These are phyloP conservation scores for Lanmaoa rubissima DNA, from an alignment of 768 basidiomycete genomes.

Conservation along the genomic window DNA sequence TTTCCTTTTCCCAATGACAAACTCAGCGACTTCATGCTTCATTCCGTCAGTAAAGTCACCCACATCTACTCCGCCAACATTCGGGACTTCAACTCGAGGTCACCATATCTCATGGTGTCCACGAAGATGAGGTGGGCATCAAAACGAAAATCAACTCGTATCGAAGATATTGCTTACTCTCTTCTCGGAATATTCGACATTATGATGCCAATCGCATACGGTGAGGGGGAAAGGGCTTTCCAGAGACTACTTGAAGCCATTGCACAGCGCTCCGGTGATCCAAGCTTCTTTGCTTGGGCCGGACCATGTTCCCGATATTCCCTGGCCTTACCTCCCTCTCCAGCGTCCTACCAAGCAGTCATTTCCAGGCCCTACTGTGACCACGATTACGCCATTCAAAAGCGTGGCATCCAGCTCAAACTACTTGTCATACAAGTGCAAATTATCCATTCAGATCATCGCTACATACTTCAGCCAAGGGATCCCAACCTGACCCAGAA, in stretches of 20 bases:
- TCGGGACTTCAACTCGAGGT: conserved; percentile 1
- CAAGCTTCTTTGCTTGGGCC: conserved; percentile 14
- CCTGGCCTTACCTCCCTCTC: conserved; percentile 8
- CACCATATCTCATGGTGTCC: conserved; percentile 5
- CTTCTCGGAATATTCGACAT: conserved; percentile 15
- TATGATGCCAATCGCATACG: conserved; percentile 10
- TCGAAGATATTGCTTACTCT: conserved; percentile 10
- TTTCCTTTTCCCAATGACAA: conserved; percentile 14
- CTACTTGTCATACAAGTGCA: conserved; percentile 2
- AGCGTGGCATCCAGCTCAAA: conserved; percentile 11
- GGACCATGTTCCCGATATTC: conserved; percentile 8
- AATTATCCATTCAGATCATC: not conserved
- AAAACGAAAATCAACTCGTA: conserved; percentile 10
- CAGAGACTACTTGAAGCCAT: conserved; percentile 12
- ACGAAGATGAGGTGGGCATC: conserved; percentile 17
- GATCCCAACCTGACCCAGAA: not conserved
- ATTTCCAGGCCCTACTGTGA: not conserved
- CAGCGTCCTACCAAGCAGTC: conserved; percentile 5
- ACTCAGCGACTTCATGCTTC: conserved; percentile 7
- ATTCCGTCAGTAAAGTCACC: not conserved
- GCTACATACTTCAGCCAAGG: not conserved
- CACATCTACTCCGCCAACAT: not conserved
- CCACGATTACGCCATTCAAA: conserved; percentile 9
- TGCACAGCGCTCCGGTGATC: conserved; percentile 11
- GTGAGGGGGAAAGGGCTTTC: conserved; percentile 12